Percentiles rank a stretch among this genome's conserved stretches.
phyloP scores from a whole-genome alignment of 2,329 filamentous ascomycete genomes.

The Penicillium freii region DNA sequence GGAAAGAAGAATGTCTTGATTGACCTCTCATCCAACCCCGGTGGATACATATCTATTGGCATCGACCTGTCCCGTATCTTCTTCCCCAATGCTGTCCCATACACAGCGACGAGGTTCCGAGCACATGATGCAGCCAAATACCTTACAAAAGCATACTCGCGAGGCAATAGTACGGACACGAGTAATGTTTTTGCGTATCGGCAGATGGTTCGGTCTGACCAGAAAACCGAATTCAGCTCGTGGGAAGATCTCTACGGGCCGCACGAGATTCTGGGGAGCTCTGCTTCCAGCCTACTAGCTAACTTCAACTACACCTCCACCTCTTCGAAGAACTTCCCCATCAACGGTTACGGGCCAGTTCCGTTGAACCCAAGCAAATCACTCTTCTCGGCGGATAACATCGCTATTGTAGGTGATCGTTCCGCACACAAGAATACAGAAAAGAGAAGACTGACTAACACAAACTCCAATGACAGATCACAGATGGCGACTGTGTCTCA shows the following conservation, averaged over 20 bases:
- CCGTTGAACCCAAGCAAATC: conserved; percentile 16
- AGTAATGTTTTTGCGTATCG: conserved; percentile 24
- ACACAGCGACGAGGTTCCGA: conserved; percentile 49
- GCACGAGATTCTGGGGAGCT: conserved; percentile 18
- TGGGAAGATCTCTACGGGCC: conserved; percentile 49
- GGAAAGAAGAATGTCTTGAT: conserved; percentile 63
- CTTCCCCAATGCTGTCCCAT: conserved; percentile 49
- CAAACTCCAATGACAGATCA: conserved; percentile 34
- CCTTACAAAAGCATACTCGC: conserved; percentile 31
- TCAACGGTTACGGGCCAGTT: conserved; percentile 28
- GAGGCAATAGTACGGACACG: conserved; percentile 13
- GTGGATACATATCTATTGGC: conserved; percentile 52
- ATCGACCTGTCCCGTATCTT: conserved; percentile 55
- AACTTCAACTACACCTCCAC: conserved; percentile 28
- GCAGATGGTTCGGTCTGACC: conserved; percentile 27
- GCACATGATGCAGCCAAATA: conserved; percentile 43
- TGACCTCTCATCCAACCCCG: conserved; percentile 61
- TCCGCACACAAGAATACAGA: background rate
- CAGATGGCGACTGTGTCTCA: conserved; percentile 59
- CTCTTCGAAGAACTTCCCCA: conserved; percentile 21
- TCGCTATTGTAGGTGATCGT: conserved; percentile 29
- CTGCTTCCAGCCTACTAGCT: conserved; percentile 25
- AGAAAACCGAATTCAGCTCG: conserved; percentile 36
- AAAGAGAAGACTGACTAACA: background rate
- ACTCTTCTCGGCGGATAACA: conserved; percentile 35